These are phyloP conservation scores for Saccharomycopsis schoenii DNA, from an alignment of 805 yeast species.

Conservation along the genomic window DNA sequence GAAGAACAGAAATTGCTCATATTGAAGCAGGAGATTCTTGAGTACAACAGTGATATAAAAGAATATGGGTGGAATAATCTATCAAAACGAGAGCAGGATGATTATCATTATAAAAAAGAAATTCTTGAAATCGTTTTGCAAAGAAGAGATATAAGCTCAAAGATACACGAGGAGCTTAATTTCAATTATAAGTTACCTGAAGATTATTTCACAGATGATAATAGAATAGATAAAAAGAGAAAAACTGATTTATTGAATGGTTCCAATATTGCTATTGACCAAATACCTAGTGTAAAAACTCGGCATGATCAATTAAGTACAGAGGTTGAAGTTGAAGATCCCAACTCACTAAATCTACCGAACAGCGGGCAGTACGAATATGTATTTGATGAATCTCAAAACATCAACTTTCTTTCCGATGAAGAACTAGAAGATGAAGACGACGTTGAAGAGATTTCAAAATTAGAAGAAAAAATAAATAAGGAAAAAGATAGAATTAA, in stretches of 20 bases:
- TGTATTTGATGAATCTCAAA: conserved; percentile 63
- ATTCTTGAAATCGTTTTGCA: conserved; percentile 36
- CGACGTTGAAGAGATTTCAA: conserved; percentile 26
- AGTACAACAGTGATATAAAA: conserved; percentile 39
- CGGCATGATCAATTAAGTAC: conserved; percentile 13
- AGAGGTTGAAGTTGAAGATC: conserved; percentile 26
- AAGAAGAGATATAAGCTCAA: conserved; percentile 27
- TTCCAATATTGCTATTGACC: conserved; percentile 25
- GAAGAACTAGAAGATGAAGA: conserved; percentile 27
- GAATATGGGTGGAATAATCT: conserved; percentile 46
- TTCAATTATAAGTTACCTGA: conserved; percentile 46
- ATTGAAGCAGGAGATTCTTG: conserved; percentile 32
- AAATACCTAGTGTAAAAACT: conserved; percentile 15
- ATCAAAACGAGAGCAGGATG: conserved; percentile 39
- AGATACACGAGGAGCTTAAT: conserved; percentile 10
- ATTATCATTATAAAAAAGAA: conserved; percentile 41
- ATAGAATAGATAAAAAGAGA: conserved; percentile 39
- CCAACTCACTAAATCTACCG: conserved; percentile 34
- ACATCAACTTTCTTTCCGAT: conserved; percentile 40
- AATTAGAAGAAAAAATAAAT: conserved; percentile 25
- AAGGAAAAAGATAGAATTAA: conserved; percentile 21
- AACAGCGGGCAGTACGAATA: conserved; percentile 52
- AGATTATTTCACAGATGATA: conserved; percentile 36
- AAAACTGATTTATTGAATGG: conserved; percentile 38
- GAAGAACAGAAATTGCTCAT: conserved; percentile 13